phyloP scores from a whole-genome alignment of 108 stramenopile species.

The Cyclotella distinguenda region DNA sequence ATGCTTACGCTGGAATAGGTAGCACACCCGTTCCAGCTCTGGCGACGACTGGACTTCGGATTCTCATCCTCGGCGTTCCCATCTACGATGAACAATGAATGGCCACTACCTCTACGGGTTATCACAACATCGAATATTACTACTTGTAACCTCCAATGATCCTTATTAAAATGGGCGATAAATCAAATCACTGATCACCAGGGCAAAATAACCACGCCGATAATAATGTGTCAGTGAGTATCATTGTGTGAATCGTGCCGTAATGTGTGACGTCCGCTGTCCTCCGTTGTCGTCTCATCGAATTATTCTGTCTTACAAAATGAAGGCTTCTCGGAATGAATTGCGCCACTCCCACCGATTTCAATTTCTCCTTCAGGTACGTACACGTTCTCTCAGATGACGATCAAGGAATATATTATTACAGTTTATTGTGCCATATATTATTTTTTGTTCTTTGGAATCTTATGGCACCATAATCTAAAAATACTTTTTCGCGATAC shows the following conservation, averaged over 20 bases:
- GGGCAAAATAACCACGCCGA: background rate
- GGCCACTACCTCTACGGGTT: too few species aligned
- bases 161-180: background rate
- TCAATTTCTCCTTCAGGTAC: slow-evolving; percentile 69
- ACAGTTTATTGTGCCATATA: too few species aligned
- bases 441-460: background rate
- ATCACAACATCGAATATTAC: background rate
- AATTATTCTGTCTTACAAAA: background rate
- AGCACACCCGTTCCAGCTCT: too few species aligned
- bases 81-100: too few species aligned
- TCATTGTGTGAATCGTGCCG: background rate
- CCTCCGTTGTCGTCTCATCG: background rate
- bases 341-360: slow-evolving; percentile 72
- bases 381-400: background rate
- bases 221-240: slow-evolving; percentile 22
- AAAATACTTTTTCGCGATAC: background rate
- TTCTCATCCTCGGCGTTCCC: too few species aligned
- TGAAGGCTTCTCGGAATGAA: slow-evolving; percentile 73
- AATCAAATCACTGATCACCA: background rate
- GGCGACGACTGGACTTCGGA: too few species aligned
- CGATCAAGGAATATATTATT: too few species aligned
- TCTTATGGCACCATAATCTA: background rate
- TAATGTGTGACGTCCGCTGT: background rate
- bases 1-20: too few species aligned
- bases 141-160: background rate